Evolutionary conservation across 73 alveolate species (phyloP).

Genomic region (Symbiodinium pilosum): DNA sequence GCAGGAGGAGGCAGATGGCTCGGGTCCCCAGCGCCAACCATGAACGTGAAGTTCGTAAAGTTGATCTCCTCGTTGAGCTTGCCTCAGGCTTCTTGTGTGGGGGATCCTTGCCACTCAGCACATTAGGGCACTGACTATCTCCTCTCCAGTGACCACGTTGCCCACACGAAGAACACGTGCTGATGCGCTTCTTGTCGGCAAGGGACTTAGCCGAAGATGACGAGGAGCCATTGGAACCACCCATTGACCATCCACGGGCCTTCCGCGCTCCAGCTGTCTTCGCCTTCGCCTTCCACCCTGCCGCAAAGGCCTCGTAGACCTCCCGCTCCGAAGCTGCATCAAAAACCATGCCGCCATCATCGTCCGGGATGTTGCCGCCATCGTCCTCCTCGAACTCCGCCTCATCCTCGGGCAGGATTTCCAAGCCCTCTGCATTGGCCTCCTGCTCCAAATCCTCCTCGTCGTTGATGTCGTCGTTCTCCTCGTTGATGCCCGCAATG

Average conservation of each 20-base stretch:
- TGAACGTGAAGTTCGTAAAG: not conserved
- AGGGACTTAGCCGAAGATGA: not conserved
- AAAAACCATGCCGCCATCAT: not conserved
- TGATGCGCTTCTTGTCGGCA: not conserved
- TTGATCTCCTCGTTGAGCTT: not conserved
- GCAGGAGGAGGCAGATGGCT: not conserved
- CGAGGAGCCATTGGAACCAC: not conserved
- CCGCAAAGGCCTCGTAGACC: constrained; percentile 31
- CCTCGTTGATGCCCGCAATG: not conserved
- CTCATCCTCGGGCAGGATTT: not conserved
- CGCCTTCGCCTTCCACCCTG: constrained; percentile 69
- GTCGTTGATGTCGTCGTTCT: not conserved
- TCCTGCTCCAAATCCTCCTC: not conserved
- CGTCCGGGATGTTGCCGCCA: not conserved
- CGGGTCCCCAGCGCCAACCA: not conserved
- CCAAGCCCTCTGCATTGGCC: not conserved
- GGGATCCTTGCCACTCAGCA: not conserved
- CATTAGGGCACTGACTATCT: constrained; percentile 21
- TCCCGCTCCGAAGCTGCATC: not conserved
- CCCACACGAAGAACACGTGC: not conserved
- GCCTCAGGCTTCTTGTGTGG: not conserved
- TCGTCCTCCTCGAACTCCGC: not conserved
- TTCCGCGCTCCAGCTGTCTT: constrained; percentile 22
- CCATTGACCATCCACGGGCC: constrained; percentile 19
- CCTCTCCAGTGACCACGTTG: constrained; percentile 47